phyloP scores from a whole-genome alignment of 257 asterid species.

The Coffea canephora region DNA sequence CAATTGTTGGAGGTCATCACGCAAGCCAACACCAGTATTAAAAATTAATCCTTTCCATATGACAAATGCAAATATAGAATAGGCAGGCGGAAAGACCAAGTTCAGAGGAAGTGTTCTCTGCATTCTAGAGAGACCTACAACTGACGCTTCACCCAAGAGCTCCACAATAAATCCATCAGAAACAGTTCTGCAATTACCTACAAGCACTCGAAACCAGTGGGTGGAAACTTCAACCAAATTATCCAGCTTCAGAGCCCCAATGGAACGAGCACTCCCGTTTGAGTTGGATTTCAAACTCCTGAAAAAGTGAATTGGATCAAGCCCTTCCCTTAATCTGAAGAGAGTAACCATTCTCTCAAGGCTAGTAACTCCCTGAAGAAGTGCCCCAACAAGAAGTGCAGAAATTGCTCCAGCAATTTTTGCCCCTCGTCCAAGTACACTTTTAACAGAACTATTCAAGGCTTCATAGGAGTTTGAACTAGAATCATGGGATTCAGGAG shows the following conservation, averaged over 20 bases:
- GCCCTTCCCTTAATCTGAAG: slow-evolving; percentile 84
- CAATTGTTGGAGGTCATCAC: slow-evolving; percentile 77
- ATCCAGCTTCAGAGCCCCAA: slow-evolving; percentile 65
- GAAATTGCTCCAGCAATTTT: slow-evolving; percentile 72
- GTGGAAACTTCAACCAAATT: slow-evolving; percentile 75
- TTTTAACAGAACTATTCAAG: slow-evolving; percentile 47
- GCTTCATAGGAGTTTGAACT: slow-evolving; percentile 48
- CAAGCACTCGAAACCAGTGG: slow-evolving; percentile 98
- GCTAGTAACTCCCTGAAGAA: slow-evolving; percentile 88
- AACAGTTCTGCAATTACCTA: slow-evolving; percentile 91
- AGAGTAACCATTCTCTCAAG: slow-evolving; percentile 90
- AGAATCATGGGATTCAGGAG: slow-evolving; percentile 72
- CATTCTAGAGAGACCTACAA: slow-evolving; percentile 81
- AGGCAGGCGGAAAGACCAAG: slow-evolving; percentile 89
- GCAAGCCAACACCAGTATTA: slow-evolving; percentile 51
- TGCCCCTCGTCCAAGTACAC: slow-evolving; percentile 51
- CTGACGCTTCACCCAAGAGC: slow-evolving; percentile 86
- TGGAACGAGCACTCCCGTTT: slow-evolving; percentile 78
- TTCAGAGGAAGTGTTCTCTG: slow-evolving; percentile 67
- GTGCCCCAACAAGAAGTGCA: slow-evolving; percentile 81
- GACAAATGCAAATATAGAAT: slow-evolving; percentile 74
- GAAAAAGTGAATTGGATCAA: slow-evolving; percentile 72
- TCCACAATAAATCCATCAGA: slow-evolving; percentile 83
- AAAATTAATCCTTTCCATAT: slow-evolving; percentile 72
- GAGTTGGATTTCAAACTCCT: slow-evolving; percentile 75